Evolutionary conservation across 345 rosid genomes (phyloP).

Genomic region (Lenwebbia sp.): DNA sequence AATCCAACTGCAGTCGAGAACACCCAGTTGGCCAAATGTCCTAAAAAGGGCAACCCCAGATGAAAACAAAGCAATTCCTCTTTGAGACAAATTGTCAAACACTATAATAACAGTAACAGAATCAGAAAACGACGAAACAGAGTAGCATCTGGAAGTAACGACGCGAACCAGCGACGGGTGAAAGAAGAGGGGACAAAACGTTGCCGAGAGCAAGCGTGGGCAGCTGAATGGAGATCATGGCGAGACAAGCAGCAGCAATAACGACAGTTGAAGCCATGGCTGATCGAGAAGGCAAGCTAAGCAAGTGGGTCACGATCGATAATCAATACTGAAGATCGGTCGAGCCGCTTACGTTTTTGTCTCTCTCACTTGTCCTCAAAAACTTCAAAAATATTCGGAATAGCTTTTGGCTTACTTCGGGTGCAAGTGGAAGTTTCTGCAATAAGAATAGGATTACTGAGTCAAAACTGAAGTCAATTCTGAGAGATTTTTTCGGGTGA

Average conservation of each 20-base stretch:
- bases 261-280: neutral
- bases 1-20: neutral
- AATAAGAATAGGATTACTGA: neutral
- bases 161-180: conserved; percentile 5
- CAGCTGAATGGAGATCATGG: conserved; percentile 8
- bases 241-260: neutral
- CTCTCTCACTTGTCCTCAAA: neutral
- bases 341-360: neutral
- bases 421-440: neutral
- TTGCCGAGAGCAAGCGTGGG: conserved; percentile 18
- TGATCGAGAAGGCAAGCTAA: neutral
- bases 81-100: neutral
- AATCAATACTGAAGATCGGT: neutral
- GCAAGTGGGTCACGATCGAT: neutral
- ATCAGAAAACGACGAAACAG: neutral
- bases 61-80: neutral
- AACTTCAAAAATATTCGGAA: neutral
- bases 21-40: neutral
- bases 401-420: neutral
- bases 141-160: neutral
- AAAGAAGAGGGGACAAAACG: conserved; percentile 24
- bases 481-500: neutral
- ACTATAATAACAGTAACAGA: neutral
- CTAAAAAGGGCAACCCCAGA: neutral
- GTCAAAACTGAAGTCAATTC: neutral